A percentile compares a stretch with the other conserved stretches of the same genome.
Evolutionary conservation across 108 stramenopile genomes (phyloP).

Genomic region (Conticribra weissflogii): DNA sequence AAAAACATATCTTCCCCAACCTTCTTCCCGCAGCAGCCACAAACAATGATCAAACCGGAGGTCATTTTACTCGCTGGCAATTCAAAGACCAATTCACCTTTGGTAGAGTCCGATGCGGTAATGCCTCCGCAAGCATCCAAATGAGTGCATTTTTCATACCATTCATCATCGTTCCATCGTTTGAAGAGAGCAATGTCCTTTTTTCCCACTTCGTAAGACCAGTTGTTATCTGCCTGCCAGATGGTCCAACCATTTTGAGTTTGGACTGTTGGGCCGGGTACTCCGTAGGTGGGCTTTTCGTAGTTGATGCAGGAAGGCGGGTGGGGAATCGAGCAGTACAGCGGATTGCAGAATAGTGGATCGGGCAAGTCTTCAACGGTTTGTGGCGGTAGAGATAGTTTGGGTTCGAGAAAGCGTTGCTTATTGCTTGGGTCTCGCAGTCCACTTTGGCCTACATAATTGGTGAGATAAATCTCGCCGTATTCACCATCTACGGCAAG

Average conservation of each 20-base stretch:
- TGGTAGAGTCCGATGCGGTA: conserved; percentile 11
- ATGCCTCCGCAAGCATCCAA: conserved; percentile 54
- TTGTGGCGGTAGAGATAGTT: conserved; percentile 16
- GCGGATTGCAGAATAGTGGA: conserved; percentile 41
- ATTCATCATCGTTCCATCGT: conserved; percentile 41
- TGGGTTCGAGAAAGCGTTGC: conserved; percentile 1
- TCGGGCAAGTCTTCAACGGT: conserved; percentile 34
- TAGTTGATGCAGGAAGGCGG: conserved; percentile 57
- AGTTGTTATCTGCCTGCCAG: conserved; percentile 38
- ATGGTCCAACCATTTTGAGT: conserved; percentile 36
- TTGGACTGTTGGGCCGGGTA: conserved; percentile 29
- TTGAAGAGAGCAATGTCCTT: conserved; percentile 44
- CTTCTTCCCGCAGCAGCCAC: conserved; percentile 51
- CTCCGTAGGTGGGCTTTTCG: conserved; percentile 54
- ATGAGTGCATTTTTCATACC: conserved; percentile 46
- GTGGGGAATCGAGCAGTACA: conserved; percentile 43
- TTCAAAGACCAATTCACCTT: conserved; percentile 39
- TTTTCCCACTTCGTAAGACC: conserved; percentile 49
- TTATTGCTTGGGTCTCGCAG: no score
- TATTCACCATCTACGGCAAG: background rate
- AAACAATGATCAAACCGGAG: conserved; percentile 43
- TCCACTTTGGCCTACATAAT: no score
- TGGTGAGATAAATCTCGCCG: background rate
- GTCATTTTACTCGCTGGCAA: conserved; percentile 45
- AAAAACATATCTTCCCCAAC: conserved; percentile 45